Base-by-base conservation (phyloP, 2,329 filamentous ascomycete genomes). In the Colletotrichum graminicola region DNA sequence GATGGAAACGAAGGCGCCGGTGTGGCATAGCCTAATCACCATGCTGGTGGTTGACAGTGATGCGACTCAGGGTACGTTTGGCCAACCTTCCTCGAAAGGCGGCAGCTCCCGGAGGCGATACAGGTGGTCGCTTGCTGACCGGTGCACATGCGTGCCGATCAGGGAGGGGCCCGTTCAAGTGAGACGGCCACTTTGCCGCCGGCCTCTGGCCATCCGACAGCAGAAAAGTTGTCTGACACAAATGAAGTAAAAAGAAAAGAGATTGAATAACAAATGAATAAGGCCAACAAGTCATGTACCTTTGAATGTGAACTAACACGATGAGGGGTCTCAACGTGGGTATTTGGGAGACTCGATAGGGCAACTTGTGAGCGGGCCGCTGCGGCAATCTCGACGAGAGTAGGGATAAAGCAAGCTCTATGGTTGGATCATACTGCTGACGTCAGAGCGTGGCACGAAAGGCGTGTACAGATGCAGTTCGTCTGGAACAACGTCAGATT, bases 81-180 rank as follows among this genome's bases (percentile, higher is more conserved):
- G 26, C 54, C 2, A 36, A 21, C 18, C 23, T 61, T 29, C 10
- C 8, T 41, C 34, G 11, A 12, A 1, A 10, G 34, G 43, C 45
- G 10, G 16, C 45, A 45, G 66, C 66, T 59, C 26, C 34, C n/a
- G 32, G 55, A 62, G 63, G 39, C 67, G 36, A 52, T n/a, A 29
- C 57, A 63, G 66, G 43, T 54, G 64, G 59, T 34, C 64, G 39
- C 23, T 39, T 39, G 32, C 47, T 71, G 68, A 54, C 60, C 65
- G 55, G 65, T 72, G 59, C 59, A 34, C 39, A 51, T 57, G 34
- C 5, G 34, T 26, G n/a, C 23, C 36, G 36, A 55, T 39, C 16
- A 12, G 34, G 26, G 34, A 12, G 41, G 10, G 21, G 45, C 2
- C 1, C 4, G 45, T 61, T 49, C 26, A 52, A 21, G 51, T 45